phyloP scores from a whole-genome alignment of 371 early-diverging fungal species.

The Fennellomyces sp. region DNA sequence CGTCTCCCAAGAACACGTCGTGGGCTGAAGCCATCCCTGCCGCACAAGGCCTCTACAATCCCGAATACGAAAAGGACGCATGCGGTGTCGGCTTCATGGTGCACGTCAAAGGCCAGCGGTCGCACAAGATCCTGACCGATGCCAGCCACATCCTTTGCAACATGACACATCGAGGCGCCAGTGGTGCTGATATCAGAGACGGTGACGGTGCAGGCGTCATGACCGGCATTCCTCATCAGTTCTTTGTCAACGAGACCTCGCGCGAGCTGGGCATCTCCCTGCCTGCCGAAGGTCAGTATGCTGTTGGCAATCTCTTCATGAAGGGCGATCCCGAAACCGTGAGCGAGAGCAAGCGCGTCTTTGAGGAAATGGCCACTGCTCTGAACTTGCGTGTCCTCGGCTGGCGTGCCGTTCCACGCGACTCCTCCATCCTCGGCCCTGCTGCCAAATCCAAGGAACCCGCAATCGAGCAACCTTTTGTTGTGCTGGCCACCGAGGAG shows the following conservation, averaged over 20 bases:
- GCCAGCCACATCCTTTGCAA: constrained; percentile 90
- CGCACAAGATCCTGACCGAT: constrained; percentile 90
- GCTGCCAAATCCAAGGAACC: constrained; percentile 89
- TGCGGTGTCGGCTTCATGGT: constrained; percentile 98
- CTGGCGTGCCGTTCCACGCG: constrained; percentile 91
- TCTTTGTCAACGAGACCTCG: constrained; percentile 70
- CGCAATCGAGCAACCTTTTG: constrained; percentile 91
- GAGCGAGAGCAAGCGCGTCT: constrained; percentile 68
- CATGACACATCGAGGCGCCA: constrained; percentile 96
- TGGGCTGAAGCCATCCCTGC: constrained; percentile 87
- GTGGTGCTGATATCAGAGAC: constrained; percentile 88
- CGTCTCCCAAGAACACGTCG: constrained; percentile 71
- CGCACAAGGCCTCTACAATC: constrained; percentile 90
- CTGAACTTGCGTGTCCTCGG: constrained; percentile 80
- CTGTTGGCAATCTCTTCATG: constrained; percentile 93
- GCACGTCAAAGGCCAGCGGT: constrained; percentile 82
- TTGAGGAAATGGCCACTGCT: constrained; percentile 75
- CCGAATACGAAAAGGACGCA: constrained; percentile 89
- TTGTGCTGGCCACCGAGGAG: constrained; percentile 52
- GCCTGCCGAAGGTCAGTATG: constrained; percentile 84
- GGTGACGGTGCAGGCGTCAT: constrained; percentile 94
- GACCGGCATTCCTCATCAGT: constrained; percentile 90
- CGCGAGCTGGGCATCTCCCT: constrained; percentile 62
- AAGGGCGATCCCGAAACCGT: constrained; percentile 66
- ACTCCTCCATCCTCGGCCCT: constrained; percentile 89